Base-by-base conservation (phyloP, 2,329 filamentous ascomycete genomes). In the Xylaria multiplex region DNA sequence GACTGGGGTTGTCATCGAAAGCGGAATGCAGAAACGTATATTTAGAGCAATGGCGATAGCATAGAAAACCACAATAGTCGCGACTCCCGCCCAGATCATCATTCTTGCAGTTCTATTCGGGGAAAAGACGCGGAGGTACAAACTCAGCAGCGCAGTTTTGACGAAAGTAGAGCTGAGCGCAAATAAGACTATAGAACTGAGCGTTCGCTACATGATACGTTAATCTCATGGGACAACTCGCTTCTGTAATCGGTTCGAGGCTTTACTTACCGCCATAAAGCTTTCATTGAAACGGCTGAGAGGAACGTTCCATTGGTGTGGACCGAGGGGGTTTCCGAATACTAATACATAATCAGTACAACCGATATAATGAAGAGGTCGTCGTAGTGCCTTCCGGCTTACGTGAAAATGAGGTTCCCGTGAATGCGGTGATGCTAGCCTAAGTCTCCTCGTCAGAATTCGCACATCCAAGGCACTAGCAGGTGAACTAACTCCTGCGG, bases 241-340 rank as follows among this genome's bases (percentile, higher is more conserved):
- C 14, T 2, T 32, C 19, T 43, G 35, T 32, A 45, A 8, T 16
- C 8, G 45, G 16, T 24, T 7, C 35, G 1, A 42, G 11, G 8
- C 46, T 43, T 6, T 65, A 72, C 71, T 55, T 61, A 73, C 71
- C 58, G 56, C 56, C 35, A 67, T 43, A 32, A 70, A 60, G 11
- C 54, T 63, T 6, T 49, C 53, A 19, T 67, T 53, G 37, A 69
- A 59, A 37, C 64, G 32, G 9, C 64, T 68, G 16, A 70, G 56
- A 48, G 62, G 68, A 4, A 72, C 67, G 35, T 73, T 45, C 71
- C 71, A 73, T 57, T 73, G 69, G 59, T 73, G 71, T 5, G 55
- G 67, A 6, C 70, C 70, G 0, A 72, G 48, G 5, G 68, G 64
- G 19, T 57, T 16, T 14, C 62, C 64, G 11, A 70, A 65, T 24